Base-by-base conservation (phyloP, 2,329 filamentous ascomycete genomes). In the Aureobasidium sp. region DNA sequence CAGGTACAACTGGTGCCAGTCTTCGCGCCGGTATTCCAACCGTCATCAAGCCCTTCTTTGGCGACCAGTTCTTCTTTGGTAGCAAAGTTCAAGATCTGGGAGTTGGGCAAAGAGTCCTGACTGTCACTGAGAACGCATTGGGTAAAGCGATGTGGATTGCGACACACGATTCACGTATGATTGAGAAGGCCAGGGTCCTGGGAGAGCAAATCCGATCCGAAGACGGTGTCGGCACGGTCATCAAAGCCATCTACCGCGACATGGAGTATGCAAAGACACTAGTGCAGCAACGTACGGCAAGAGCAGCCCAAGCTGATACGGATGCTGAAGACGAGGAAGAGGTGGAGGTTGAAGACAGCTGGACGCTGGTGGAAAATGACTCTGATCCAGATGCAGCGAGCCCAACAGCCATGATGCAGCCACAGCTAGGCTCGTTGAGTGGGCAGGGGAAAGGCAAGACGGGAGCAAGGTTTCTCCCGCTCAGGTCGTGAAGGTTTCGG, bases 31-130 rank as follows among this genome's bases (percentile, higher is more conserved):
- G 94, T 2, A 85, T 96, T 5, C 94, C 94, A 0, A 97, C 94
- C 0, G 92, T 99, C 65, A 89, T 97, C 71, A 90, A 93, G 64
- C 94, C 94, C 0, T 99, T 97, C 78, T 99, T 99, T 71, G 94
- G 94, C 5, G 94, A 99, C 69, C 94, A 99, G 72, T 97, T 89
- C 80, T 99, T 99, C 79, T 97, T 96, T 69, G 94, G 91, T 6
- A 84, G 82, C 34, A 83, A 94, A 4, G 89, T 97, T 1, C 91
- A 97, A 73, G 93, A 97, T 69, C 80, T 99, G 5, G 93, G 94
- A 0, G 94, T 97, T 2, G 94, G 94, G 0, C 86, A 96, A 25
- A 90, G 87, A 70, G 80, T 99, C 68, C 91, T 89, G 78, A 94
- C 90, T 74, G 85, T 96, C 78, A 95, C 94, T 27, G 87, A 90